These are phyloP conservation scores for Blumeriella jaapii DNA, from an alignment of 2,329 filamentous ascomycete species.

Conservation along the genomic window DNA sequence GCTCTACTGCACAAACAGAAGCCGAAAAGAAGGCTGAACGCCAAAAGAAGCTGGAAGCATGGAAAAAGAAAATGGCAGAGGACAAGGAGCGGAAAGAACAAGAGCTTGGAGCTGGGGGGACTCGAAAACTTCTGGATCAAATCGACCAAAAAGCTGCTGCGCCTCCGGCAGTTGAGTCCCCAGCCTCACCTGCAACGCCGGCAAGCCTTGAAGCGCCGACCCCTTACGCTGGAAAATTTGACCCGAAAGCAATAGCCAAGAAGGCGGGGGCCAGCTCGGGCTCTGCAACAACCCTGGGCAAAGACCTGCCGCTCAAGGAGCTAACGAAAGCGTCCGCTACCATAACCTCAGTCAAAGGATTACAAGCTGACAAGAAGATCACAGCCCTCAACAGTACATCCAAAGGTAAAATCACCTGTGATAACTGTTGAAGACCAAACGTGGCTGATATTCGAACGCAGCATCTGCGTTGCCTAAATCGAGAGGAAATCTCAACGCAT, in stretches of 20 bases:
- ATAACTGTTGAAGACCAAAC: background rate
- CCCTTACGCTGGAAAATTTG: constrained; percentile 68
- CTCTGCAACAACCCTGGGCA: constrained; percentile 42
- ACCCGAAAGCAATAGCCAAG: constrained; percentile 77
- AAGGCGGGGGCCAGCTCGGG: constrained; percentile 53
- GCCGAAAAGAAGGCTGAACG: constrained; percentile 70
- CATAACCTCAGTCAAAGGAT: constrained; percentile 30
- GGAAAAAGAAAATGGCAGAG: constrained; percentile 79
- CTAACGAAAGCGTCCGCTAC: constrained; percentile 33
- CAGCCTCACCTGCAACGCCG: constrained; percentile 39
- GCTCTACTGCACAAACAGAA: constrained; percentile 46
- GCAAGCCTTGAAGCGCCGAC: constrained; percentile 39
- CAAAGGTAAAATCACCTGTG: constrained; percentile 28
- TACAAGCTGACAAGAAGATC: constrained; percentile 33
- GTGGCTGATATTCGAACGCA: constrained; percentile 15
- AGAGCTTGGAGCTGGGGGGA: constrained; percentile 52
- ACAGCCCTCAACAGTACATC: constrained; percentile 30
- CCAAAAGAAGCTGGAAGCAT: constrained; percentile 72
- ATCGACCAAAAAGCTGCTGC: constrained; percentile 58
- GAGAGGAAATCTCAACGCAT: constrained; percentile 66
- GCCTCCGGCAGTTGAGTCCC: constrained; percentile 33
- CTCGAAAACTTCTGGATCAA: constrained; percentile 56
- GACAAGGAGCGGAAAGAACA: constrained; percentile 62
- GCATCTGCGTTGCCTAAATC: constrained; percentile 50
- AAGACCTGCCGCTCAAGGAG: constrained; percentile 39